These are phyloP conservation scores for Paramarasmius palmivorus DNA, from an alignment of 1,284 basidiomycete genomes.

Conservation along the genomic window DNA sequence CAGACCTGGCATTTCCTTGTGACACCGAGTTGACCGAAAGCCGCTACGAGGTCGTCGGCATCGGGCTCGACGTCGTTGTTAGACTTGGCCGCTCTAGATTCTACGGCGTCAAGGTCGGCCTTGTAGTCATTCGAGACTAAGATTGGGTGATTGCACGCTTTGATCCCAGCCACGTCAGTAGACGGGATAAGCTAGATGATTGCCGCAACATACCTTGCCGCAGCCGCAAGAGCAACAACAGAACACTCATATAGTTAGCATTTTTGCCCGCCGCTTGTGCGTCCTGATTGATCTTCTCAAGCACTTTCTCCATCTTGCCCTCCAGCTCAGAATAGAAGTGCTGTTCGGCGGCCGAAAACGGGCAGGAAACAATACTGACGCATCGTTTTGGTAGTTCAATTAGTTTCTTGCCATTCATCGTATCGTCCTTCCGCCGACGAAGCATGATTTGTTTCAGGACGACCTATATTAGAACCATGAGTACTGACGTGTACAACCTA, in stretches of 20 bases:
- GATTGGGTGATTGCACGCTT: slow-evolving; percentile 88
- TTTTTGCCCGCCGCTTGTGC: slow-evolving; percentile 51
- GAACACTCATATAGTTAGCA: slow-evolving; percentile 78
- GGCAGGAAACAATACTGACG: slow-evolving; percentile 74
- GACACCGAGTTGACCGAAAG: slow-evolving; percentile 75
- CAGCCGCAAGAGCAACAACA: slow-evolving; percentile 82
- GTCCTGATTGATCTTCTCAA: slow-evolving; percentile 66
- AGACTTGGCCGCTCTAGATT: slow-evolving; percentile 52
- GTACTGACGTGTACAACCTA: not conserved
- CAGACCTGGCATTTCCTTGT: slow-evolving; percentile 77
- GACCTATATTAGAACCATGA: slow-evolving; percentile 43
- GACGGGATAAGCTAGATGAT: not conserved
- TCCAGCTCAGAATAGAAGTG: slow-evolving; percentile 84
- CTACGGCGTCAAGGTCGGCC: slow-evolving; percentile 71
- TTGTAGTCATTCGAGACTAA: slow-evolving; percentile 78
- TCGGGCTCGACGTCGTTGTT: slow-evolving; percentile 55
- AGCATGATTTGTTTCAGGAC: slow-evolving; percentile 91
- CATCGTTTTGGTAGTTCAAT: slow-evolving; percentile 79
- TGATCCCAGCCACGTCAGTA: not conserved
- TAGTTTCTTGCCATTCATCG: slow-evolving; percentile 84
- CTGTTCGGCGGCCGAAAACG: slow-evolving; percentile 73
- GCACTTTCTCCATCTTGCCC: slow-evolving; percentile 67
- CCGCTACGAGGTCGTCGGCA: slow-evolving; percentile 75
- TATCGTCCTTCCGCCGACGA: slow-evolving; percentile 83
- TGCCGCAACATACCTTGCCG: slow-evolving; percentile 83